phyloP scores from a whole-genome alignment of 1,284 basidiomycete species.

The Ceratobasidium papillatum region DNA sequence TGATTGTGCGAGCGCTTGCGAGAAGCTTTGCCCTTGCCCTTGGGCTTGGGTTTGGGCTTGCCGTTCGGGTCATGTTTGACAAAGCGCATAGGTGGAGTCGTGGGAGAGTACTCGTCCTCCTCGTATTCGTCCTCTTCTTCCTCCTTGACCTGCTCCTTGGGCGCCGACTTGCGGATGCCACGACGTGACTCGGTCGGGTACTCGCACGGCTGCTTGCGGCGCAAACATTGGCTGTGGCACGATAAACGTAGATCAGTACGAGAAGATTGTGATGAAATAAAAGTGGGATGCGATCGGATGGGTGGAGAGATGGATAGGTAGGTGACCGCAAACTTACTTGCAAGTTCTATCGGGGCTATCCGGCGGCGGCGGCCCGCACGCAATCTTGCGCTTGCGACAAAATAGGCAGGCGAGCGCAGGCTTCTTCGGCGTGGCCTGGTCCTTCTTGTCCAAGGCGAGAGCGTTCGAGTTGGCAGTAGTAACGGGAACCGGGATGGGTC shows the following conservation, averaged over 20 bases:
- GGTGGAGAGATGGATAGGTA: background rate
- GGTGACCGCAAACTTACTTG: conserved; percentile 41
- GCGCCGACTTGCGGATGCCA: conserved; percentile 50
- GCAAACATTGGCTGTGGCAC: conserved; percentile 64
- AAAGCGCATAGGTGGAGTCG: conserved; percentile 2
- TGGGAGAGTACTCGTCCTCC: too few species aligned
- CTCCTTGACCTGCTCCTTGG: background rate
- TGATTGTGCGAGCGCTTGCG: conserved; percentile 23
- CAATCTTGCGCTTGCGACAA: conserved; percentile 44
- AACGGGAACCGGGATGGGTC: background rate
- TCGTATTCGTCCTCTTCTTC: background rate
- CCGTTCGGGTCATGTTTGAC: conserved; percentile 26
- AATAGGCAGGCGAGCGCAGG: conserved; percentile 44
- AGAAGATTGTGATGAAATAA: background rate
- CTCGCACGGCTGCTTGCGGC: conserved; percentile 65
- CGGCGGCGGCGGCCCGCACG: conserved; percentile 41
- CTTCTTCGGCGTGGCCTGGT: conserved; percentile 35
- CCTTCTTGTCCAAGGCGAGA: conserved; percentile 3
- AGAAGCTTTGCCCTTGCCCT: conserved; percentile 1
- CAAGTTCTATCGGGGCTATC: conserved; percentile 39
- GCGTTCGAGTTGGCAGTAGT: background rate
- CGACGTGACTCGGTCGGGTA: conserved; percentile 67
- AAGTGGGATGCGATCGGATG: background rate
- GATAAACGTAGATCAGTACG: background rate
- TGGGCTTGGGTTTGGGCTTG: background rate